Conservation (phyloP, 306 rosid genomes). For the Vigna hirtella region DNA sequence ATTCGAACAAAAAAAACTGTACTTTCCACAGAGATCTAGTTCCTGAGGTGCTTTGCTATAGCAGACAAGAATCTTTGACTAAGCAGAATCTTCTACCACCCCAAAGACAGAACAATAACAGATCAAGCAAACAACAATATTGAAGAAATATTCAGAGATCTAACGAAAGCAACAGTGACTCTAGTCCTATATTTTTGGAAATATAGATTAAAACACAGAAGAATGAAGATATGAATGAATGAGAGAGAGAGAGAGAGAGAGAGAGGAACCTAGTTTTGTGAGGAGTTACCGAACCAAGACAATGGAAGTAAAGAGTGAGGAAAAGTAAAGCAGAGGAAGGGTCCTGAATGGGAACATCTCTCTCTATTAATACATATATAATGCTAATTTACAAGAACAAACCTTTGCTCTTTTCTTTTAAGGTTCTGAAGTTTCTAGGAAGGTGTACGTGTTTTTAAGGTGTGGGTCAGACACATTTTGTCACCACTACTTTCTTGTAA, state of each 20-base stretch:
- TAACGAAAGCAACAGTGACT: neutral
- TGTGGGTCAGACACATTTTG: neutral
- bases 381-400: neutral
- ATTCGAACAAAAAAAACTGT: neutral
- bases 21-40: slow-evolving; percentile 19
- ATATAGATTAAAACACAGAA: neutral
- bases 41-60: neutral
- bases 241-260: neutral
- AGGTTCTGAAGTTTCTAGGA: slow-evolving; percentile 42
- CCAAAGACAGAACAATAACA: slow-evolving; percentile 30
- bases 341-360: neutral
- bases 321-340: neutral
- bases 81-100: slow-evolving; percentile 48
- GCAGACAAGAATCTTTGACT: slow-evolving; percentile 30
- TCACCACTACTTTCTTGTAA: neutral
- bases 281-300: neutral
- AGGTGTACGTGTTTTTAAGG: neutral
- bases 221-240: neutral
- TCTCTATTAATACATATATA: neutral
- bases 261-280: neutral
- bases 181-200: neutral
- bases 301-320: neutral
- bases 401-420: neutral
- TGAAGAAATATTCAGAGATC: slow-evolving; percentile 10
- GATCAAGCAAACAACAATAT: neutral